phyloP scores from a whole-genome alignment of 2,329 filamentous ascomycete species.

The Pseudophaeomoniella oleicola region DNA sequence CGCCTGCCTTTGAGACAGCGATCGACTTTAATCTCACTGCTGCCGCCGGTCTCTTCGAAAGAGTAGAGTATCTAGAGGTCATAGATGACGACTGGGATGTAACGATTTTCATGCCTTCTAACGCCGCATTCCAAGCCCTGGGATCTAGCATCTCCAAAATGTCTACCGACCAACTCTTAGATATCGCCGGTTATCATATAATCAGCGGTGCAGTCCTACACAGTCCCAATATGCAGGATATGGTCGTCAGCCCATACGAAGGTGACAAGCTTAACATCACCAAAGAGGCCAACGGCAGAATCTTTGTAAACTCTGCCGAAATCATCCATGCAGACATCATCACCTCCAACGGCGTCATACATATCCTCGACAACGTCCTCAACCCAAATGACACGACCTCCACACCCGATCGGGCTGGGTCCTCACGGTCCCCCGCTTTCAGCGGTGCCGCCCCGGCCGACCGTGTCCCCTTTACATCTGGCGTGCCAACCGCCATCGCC shows the following conservation, averaged over 20 bases:
- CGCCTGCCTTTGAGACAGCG: slow-evolving; percentile 23
- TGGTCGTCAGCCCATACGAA: slow-evolving; percentile 18
- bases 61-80: slow-evolving; percentile 9
- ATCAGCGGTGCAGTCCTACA: slow-evolving; percentile 41
- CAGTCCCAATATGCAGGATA: slow-evolving; percentile 25
- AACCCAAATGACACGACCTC: slow-evolving; percentile 37
- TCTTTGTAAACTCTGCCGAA: slow-evolving; percentile 36
- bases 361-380: slow-evolving; percentile 27
- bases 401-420: slow-evolving; percentile 27
- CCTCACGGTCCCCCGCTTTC: slow-evolving; percentile 39
- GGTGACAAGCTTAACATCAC: slow-evolving; percentile 33
- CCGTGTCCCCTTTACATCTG: slow-evolving; percentile 47
- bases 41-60: slow-evolving; percentile 22
- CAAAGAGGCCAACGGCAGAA: slow-evolving; percentile 23
- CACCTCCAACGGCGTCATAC: slow-evolving; percentile 34
- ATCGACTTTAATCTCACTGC: slow-evolving; percentile 26
- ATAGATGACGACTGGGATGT: slow-evolving; percentile 12
- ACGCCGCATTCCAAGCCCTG: slow-evolving; percentile 18
- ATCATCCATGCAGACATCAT: slow-evolving; percentile 34
- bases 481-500: slow-evolving; percentile 29
- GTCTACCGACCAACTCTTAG: slow-evolving; percentile 26
- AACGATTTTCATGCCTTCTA: slow-evolving; percentile 17
- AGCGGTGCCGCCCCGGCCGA: slow-evolving; percentile 26
- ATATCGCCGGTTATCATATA: slow-evolving; percentile 49
- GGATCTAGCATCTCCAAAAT: slow-evolving; percentile 16